These are phyloP conservation scores for Trypethelium eluteriae DNA, from an alignment of 495 filamentous ascomycete species.

Conservation along the genomic window DNA sequence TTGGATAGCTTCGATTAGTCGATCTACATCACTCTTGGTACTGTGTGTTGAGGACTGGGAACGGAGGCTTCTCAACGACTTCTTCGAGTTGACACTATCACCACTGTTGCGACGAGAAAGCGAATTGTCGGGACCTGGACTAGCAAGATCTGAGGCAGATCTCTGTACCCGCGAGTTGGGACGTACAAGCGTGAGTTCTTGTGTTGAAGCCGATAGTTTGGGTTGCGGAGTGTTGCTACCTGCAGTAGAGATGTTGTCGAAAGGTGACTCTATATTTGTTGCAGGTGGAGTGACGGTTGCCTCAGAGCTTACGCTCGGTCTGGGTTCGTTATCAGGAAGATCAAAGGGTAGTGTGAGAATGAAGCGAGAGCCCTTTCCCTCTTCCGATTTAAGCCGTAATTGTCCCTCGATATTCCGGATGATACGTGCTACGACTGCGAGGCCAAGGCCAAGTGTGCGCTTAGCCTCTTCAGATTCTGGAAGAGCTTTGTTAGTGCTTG, in stretches of 20 bases:
- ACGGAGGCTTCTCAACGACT: conserved; percentile 41
- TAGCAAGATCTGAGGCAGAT: conserved; percentile 17
- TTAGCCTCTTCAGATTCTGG: conserved; percentile 29
- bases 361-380: conserved; percentile 78
- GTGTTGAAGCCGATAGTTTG: conserved; percentile 3
- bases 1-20: conserved; percentile 68
- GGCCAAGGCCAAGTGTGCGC: conserved; percentile 65
- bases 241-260: conserved; percentile 5
- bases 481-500: conserved; percentile 15
- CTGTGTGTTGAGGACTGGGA: conserved; percentile 34
- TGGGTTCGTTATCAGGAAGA: conserved; percentile 44
- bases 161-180: neutral
- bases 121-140: neutral
- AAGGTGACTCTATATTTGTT: neutral
- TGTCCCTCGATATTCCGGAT: conserved; percentile 89
- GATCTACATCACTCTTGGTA: conserved; percentile 59
- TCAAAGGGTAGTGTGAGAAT: conserved; percentile 63
- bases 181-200: conserved; percentile 14
- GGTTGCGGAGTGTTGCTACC: conserved; percentile 28
- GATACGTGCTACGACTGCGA: conserved; percentile 78
- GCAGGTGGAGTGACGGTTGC: neutral
- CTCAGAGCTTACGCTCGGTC: conserved; percentile 4
- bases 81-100: conserved; percentile 39
- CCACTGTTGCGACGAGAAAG: conserved; percentile 33
- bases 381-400: conserved; percentile 76